Base-by-base conservation (phyloP, 78 protist genomes). In the Emiliania huxleyi region DNA sequence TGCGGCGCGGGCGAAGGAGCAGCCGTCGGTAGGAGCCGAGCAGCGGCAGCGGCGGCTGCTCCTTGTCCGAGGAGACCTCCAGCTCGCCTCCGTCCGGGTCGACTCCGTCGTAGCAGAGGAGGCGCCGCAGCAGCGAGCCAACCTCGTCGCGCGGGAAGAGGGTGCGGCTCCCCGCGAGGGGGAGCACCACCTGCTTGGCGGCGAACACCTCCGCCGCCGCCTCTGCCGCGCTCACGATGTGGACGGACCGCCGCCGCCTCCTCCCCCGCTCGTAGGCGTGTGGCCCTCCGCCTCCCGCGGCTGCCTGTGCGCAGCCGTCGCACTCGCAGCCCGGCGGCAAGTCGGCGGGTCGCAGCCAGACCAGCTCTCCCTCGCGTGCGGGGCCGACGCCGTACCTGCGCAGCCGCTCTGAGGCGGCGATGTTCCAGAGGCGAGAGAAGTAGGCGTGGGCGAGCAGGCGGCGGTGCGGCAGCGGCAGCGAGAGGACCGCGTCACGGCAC, bases 391-490 rank as follows among this genome's bases (percentile, higher is more conserved):
- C 81, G 42, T 71, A 22, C 43, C 62, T 52, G 42, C 81, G 81
- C 37, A 71, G 81, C 81, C 81, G 37, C 21, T 71, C 81, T 22
- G 81, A 71, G 12, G 81, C 81, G n/a, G 42, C 81, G 3, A 71
- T 26, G 81, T 71, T 71, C 81, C 81, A 71, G 4, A 71, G 23
- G n/a, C 42, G 37, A 8, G 81, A 71, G 85, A 77, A 77, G 85
- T 77, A 77, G 46, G 85, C 44, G 46, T 77, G 85, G 6, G 85
- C 85, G 46, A 77, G 29, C n/a, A 77, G 46, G 46, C 85, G 85
- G n/a, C 85, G 85, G 26, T 23, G 48, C 18, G 44, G 0, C 15
- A 77, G 46, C 25, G 85, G 85, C 23, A 77, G 85, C 29, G n/a
- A 4, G n/a, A 77, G 46, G 19, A 77, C 18, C 35, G 85, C 85